Base-by-base conservation (phyloP, 2,329 filamentous ascomycete species). In the Hypomyces rosellus region DNA sequence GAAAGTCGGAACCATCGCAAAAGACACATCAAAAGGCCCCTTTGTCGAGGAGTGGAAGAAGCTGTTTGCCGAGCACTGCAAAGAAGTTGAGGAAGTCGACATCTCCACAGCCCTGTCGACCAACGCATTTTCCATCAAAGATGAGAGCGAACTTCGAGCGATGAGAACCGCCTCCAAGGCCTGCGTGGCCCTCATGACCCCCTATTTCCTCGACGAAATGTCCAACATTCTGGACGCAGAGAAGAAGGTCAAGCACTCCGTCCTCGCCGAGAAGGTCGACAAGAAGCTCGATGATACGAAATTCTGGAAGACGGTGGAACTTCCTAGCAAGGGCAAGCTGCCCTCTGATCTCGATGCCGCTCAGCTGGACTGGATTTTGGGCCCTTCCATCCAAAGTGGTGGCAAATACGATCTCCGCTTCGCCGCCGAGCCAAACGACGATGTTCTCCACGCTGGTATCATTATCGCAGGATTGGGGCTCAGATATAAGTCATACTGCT, bases 151-250 rank as follows among this genome's bases (percentile, higher is more conserved):
- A 70, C 76, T 99, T 58, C 88, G 92, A 58, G 86, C 89, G 11
- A 96, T 99, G 79, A 85, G 95, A 64, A 95, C 92, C 59, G 90
- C 92, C 4, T 93, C 93, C 49, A 88, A 93, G 65, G 92, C 93
- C 43, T 96, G 91, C 60, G 92, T 95, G 57, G 91, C 90, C 52
- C 76, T 97, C 53, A 95, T 97, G 85, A 89, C 89, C 46, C 89
- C 92, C 53, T 99, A 93, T 70, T 97, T 97, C 67, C 85, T 99
- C 57, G 93, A 99, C 65, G 91, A 96, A 67, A 97, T 99, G 91
- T 96, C 92, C 46, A 86, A 88, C 60, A 86, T 97, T 47, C 82
- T 99, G 53, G 93, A 99, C 64, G 86, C 91, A 59, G 95, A 97
- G 69, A 96, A 96, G 76, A 96, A 96, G 66, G 89, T 97, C 65